Base-by-base conservation (phyloP, 108 stramenopile genomes). In the Aureococcus anophagefferens region DNA sequence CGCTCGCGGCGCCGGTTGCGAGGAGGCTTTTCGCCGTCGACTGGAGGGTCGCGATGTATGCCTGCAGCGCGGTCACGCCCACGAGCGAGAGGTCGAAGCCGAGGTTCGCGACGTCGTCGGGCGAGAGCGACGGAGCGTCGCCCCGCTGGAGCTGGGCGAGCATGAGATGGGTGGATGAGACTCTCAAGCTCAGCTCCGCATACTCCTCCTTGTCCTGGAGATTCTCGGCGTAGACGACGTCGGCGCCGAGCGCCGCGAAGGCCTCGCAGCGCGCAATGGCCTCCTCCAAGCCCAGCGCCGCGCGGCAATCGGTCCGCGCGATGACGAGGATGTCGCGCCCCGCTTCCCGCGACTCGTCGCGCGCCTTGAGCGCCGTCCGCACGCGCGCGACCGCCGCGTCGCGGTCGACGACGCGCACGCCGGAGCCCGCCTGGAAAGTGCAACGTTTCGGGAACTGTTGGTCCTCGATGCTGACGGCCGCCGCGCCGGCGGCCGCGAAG, bases 391-490 rank as follows among this genome's bases (percentile, higher is more conserved):
- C 63, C 18, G 80, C 73, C 32, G 70, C 83, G 25, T 73, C 68
- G 28, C 83, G 72, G 0, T 64, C 59, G 1, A 86, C 73, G 45
- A 84, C 70, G 11, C 64, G 63, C 33, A 84, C 73, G 63, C 63
- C 63, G 17, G 63, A 16, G 63, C 63, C 63, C 31, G 85, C 85
- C 21, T 72, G 69, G 67, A 80, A 84, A 5, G 85, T 86, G 67
- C 85, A 86, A 30, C 66, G 68, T 64, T 86, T 86, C 17, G 85
- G 85, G 77, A 86, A 86, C 0, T 45, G 37, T 73, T 86, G 85
- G 67, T 86, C 85, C 67, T 86, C 85, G 68, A 86, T 86, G 32
- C 83, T 71, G n/a, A 86, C 68, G 29, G 85, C 85, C 0, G 85
- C 85, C 21, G 83, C 85, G 29, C 79, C 79, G 33, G 77, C 76